These are phyloP conservation scores for Thalassiosira livingstoniorum DNA, from an alignment of 352 stramenopile species.

Conservation along the genomic window DNA sequence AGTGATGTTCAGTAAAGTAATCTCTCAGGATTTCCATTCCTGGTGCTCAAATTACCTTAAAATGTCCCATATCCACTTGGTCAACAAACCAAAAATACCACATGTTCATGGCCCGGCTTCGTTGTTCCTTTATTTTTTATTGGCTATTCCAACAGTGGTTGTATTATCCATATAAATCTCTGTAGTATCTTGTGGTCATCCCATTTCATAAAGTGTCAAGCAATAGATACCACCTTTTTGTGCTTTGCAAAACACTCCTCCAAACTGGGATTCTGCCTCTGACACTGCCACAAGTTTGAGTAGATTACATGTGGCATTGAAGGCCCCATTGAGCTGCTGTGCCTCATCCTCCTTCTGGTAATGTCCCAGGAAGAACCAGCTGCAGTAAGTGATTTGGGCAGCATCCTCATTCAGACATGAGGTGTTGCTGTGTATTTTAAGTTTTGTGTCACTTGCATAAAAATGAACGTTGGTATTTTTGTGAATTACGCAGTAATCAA, in stretches of 20 bases:
- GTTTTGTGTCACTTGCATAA: conserved; percentile 19
- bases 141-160: conserved; percentile 3
- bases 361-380: conserved; percentile 1
- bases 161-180: conserved; percentile 38
- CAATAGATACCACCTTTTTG: background rate
- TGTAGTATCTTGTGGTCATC: conserved; percentile 27
- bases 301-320: background rate
- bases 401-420: conserved; percentile 8
- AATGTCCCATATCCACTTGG: background rate
- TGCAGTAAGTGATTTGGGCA: conserved; percentile 4
- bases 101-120: conserved; percentile 28
- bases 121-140: conserved; percentile 13
- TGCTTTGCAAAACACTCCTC: conserved; percentile 23
- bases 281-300: conserved; percentile 30
- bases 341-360: background rate
- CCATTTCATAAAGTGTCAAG: conserved; percentile 26
- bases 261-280: conserved; percentile 37
- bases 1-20: background rate
- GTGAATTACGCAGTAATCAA: conserved; percentile 11
- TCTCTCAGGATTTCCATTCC: background rate
- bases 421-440: conserved; percentile 17
- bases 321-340: conserved; percentile 5
- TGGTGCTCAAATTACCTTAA: background rate
- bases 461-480: background rate
- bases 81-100: too few relatives aligned